phyloP scores from a whole-genome alignment of 169 alveolate genomes.

The Toxoplasma gondii region DNA sequence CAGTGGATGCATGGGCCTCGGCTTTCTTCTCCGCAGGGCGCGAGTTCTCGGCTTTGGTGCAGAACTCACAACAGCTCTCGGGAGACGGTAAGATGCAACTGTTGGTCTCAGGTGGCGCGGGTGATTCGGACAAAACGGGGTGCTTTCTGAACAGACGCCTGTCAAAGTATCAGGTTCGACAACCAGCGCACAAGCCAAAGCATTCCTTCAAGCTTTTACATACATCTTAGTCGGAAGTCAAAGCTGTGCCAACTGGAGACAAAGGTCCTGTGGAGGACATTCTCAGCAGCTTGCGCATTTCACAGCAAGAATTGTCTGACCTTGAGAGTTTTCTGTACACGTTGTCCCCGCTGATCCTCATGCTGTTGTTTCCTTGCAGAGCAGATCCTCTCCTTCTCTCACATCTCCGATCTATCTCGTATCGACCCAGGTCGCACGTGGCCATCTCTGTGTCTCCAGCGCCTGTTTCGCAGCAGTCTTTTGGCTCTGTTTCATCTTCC shows the following conservation, averaged over 20 bases:
- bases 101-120: no score
- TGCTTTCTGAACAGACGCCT: not conserved
- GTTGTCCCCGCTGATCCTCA: no score
- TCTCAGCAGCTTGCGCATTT: no score
- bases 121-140: no score
- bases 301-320: no score
- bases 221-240: no score
- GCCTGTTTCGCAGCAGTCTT: not conserved
- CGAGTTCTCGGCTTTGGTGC: conserved; percentile 40
- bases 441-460: not conserved
- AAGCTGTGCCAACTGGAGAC: no score
- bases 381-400: not conserved
- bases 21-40: conserved; percentile 51
- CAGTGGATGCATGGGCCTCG: conserved; percentile 49
- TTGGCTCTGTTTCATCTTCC: not conserved
- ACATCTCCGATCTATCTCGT: not conserved
- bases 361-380: not conserved
- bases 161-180: no score
- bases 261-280: no score
- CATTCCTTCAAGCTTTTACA: no score
- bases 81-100: not conserved
- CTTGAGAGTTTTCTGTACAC: no score
- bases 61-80: not conserved
- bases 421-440: not conserved
- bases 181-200: no score